These are phyloP conservation scores for Psilocybe mexicana DNA, from an alignment of 1,284 basidiomycete species.

Conservation along the genomic window DNA sequence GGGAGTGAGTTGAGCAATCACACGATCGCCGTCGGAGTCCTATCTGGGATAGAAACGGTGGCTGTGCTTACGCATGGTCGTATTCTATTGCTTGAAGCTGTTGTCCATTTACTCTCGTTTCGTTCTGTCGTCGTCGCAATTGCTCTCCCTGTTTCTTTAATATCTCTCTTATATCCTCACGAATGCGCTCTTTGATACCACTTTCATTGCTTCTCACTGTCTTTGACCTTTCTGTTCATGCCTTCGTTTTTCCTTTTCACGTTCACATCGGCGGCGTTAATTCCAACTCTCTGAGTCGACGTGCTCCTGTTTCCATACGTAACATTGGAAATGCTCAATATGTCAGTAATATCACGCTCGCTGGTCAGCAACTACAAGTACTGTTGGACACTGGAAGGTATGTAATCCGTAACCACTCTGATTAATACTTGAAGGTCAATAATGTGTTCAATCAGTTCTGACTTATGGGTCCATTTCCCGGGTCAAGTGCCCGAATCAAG, in stretches of 20 bases:
- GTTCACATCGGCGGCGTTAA: constrained; percentile 32
- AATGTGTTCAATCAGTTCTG: constrained; percentile 45
- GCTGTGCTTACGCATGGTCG: background rate
- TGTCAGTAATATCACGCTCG: constrained; percentile 58
- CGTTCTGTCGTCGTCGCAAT: constrained; percentile 11
- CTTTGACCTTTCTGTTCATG: constrained; percentile 37
- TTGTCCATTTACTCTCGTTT: constrained; percentile 4
- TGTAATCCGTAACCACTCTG: background rate
- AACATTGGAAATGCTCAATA: constrained; percentile 67
- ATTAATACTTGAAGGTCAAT: background rate
- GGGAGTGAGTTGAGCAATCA: too few species aligned
- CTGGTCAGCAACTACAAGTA: constrained; percentile 48
- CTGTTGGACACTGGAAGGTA: constrained; percentile 64
- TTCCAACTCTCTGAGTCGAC: constrained; percentile 27
- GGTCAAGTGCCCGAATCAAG: constrained; percentile 43
- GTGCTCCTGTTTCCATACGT: constrained; percentile 40
- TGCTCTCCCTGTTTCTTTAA: constrained; percentile 5
- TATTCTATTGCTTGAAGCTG: background rate
- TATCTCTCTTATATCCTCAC: constrained; percentile 22
- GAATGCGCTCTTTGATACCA: constrained; percentile 50
- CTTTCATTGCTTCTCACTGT: constrained; percentile 47
- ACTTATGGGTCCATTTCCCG: constrained; percentile 63
- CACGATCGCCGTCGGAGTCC: background rate
- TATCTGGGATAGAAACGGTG: background rate
- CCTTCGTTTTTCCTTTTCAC: constrained; percentile 50